A percentile compares a stretch with the other conserved stretches of the same genome.
These are phyloP conservation scores for Quercus agrifolia DNA, from an alignment of 306 rosid species.

Conservation along the genomic window DNA sequence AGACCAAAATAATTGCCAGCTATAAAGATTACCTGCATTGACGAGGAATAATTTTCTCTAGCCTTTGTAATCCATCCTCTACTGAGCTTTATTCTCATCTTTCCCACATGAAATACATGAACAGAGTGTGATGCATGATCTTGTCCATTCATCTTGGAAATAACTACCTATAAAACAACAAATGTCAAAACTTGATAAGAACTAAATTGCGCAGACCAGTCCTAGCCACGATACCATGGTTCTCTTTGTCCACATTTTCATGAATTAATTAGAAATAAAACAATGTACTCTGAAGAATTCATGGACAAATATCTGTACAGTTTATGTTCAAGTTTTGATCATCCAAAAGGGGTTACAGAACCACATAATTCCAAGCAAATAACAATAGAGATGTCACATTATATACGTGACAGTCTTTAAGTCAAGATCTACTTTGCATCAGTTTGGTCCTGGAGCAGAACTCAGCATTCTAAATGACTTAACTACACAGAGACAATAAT, in stretches of 20 bases:
- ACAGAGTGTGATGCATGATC: conserved; percentile 77
- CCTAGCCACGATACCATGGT: background rate
- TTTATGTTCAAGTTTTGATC: background rate
- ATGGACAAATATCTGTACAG: background rate
- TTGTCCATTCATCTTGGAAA: conserved; percentile 89
- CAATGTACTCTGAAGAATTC: background rate
- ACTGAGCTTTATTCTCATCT: conserved; percentile 87
- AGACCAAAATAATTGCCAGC: background rate
- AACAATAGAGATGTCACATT: background rate
- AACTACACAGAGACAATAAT: background rate
- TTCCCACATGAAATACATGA: conserved; percentile 86
- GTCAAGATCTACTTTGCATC: background rate
- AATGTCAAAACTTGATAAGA: conserved; percentile 12
- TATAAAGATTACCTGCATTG: conserved; percentile 75
- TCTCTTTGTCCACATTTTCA: background rate
- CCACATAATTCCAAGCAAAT: background rate
- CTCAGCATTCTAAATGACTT: background rate
- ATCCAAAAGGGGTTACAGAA: background rate
- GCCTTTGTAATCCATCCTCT: conserved; percentile 99
- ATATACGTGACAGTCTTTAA: background rate
- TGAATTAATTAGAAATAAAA: background rate
- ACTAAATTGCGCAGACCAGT: background rate
- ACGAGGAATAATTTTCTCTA: conserved; percentile 82
- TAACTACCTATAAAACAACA: conserved; percentile 57
- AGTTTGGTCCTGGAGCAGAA: background rate